Evolutionary conservation across 306 rosid species (phyloP), one percentile per base, ranked within the genome.

Genomic region (Ormosia semicastrata): DNA sequence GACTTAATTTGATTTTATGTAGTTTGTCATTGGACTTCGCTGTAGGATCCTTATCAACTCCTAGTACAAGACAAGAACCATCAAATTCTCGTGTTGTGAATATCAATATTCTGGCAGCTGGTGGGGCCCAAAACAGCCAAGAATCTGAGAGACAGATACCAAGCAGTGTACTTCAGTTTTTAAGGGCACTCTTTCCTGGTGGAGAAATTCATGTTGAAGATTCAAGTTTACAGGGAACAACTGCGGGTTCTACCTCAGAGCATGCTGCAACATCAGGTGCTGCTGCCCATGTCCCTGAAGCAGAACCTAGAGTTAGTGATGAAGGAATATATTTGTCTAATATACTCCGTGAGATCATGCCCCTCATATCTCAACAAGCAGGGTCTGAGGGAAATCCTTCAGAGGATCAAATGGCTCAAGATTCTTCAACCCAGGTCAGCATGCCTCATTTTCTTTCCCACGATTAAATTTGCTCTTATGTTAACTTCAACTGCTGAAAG

Each of bases 181-280:
- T 93, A 52, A 83, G 94, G 87, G 72, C 88, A 69, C 91, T 90
- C 73, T 91, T 92, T 82, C 99, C 99, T 40, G 89, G 89, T 82
- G 99, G 96, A 81, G 99, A 96, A 89, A 77, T 96, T 86, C 94
- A 88, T 9, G 88, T 90, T 29, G 99, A 93, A 77, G 97, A 89
- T 81, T 86, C 90, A 63, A 88, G 86, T 87, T 49, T 75, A 54
- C 94, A 84, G 81, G 97, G 88, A 78, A 81, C 84, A 67, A 59
- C 85, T 76, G 65, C 79, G 44, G 88, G 79, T 69, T 56, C 89
- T 78, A 59, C 70, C 63, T 54, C 90, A 8, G 91, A 87, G 60
- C 89, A 86, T 33, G 85, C 88, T 37, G 86, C 93, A 82, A 82
- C 90, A 50, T 81, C 97, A 47, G 77, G 76, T 71, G 88, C 57